Percentiles rank a stretch among this genome's conserved stretches.
phyloP scores from a whole-genome alignment of 768 basidiomycete genomes.

The Xanthoconium purpureum region DNA sequence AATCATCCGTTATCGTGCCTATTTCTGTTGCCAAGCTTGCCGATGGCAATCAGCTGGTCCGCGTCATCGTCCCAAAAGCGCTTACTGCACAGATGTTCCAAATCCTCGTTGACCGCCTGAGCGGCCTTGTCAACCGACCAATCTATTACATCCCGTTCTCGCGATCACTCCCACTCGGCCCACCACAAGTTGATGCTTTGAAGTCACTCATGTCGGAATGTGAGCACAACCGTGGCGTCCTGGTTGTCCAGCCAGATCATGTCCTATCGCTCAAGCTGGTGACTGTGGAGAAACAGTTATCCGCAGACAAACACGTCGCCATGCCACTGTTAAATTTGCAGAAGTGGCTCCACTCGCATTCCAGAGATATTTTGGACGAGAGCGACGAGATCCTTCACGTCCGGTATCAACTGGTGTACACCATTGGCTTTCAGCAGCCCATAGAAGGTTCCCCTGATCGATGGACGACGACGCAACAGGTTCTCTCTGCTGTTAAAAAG shows the following conservation, averaged over 20 bases:
- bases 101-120: slow-evolving; percentile 38
- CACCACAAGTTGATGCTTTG: slow-evolving; percentile 20
- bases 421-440: slow-evolving; percentile 24
- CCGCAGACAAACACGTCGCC: slow-evolving; percentile 9
- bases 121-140: slow-evolving; percentile 42
- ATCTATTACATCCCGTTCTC: slow-evolving; percentile 49
- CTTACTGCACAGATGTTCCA: slow-evolving; percentile 46
- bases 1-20: slow-evolving; percentile 46
- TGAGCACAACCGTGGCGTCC: slow-evolving; percentile 34
- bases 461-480: slow-evolving; percentile 30
- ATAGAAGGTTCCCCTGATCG: slow-evolving; percentile 33
- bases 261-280: slow-evolving; percentile 47
- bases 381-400: slow-evolving; percentile 28
- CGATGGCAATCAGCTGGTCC: slow-evolving; percentile 38
- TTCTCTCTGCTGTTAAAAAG: slow-evolving; percentile 18
- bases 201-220: slow-evolving; percentile 36
- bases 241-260: slow-evolving; percentile 50
- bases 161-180: slow-evolving; percentile 29
- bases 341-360: slow-evolving; percentile 14
- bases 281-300: slow-evolving; percentile 36
- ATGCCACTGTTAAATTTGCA: slow-evolving; percentile 20
- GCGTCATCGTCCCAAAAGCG: slow-evolving; percentile 48
- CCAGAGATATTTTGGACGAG: slow-evolving; percentile 25
- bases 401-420: slow-evolving; percentile 35
- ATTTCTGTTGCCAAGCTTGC: slow-evolving; percentile 40